Percentiles rank a stretch among this genome's conserved stretches.
Evolutionary conservation across 495 filamentous ascomycete species (phyloP).

Genomic region (Sordaria brevicollis): DNA sequence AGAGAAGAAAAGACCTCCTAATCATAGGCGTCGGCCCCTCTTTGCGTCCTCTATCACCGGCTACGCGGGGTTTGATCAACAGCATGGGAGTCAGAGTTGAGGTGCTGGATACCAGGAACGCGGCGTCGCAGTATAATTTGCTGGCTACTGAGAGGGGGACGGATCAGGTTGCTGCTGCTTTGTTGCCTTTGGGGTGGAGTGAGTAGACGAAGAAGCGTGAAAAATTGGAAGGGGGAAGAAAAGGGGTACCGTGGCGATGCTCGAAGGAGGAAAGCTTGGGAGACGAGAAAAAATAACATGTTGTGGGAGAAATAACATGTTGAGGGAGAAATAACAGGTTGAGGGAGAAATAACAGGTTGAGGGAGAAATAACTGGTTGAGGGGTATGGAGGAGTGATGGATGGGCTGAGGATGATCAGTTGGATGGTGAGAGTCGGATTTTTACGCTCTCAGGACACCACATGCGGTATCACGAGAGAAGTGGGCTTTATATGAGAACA

Average conservation of each 20-base stretch:
- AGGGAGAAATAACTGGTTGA: too few species aligned
- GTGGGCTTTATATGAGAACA: neutral
- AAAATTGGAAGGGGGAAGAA: too few species aligned
- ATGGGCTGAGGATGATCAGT: too few species aligned
- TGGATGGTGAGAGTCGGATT: too few species aligned
- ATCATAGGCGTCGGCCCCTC: slow-evolving; percentile 75
- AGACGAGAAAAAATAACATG: too few species aligned
- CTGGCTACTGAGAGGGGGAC: slow-evolving; percentile 77
- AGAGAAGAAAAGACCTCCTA: slow-evolving; percentile 55
- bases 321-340: too few species aligned
- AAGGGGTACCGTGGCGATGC: too few species aligned
- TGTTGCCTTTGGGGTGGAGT: slow-evolving; percentile 80
- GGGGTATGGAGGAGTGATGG: too few species aligned
- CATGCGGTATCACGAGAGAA: neutral
- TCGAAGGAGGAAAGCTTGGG: too few species aligned
- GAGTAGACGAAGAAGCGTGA: slow-evolving; percentile 41
- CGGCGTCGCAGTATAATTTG: slow-evolving; percentile 82
- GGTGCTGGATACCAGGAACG: slow-evolving; percentile 86
- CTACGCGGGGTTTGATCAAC: slow-evolving; percentile 59
- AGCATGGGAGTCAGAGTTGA: slow-evolving; percentile 78
- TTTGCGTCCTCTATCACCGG: slow-evolving; percentile 65
- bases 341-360: too few species aligned
- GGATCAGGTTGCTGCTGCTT: slow-evolving; percentile 70
- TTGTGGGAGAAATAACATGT: too few species aligned
- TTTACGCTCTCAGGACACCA: too few species aligned